Conservation (phyloP, 164 flowering plant genomes). For the Buxus sempervirens region DNA sequence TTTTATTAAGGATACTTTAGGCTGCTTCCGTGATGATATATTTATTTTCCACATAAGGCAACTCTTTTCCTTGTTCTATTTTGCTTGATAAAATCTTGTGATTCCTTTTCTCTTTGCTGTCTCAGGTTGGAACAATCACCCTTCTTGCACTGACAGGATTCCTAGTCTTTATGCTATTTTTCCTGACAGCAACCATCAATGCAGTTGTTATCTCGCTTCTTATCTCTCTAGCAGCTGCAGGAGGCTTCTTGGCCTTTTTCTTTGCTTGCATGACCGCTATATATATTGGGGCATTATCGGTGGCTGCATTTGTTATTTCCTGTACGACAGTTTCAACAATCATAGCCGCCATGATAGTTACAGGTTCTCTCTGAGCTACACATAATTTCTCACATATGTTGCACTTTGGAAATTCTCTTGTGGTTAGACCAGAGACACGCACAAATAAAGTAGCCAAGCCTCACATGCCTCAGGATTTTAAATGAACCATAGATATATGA, state of each 20-base stretch:
- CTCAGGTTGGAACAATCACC: conserved; percentile 72
- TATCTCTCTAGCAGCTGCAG: conserved; percentile 79
- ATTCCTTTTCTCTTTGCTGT: conserved; percentile 16
- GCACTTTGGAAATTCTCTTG: neutral
- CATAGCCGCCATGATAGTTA: conserved; percentile 45
- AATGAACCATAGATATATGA: too few species aligned
- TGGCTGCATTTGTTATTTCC: conserved; percentile 64
- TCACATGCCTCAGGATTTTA: neutral
- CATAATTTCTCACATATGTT: neutral
- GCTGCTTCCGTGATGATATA: neutral
- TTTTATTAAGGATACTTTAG: neutral
- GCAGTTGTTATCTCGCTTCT: conserved; percentile 70
- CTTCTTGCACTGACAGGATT: conserved; percentile 61
- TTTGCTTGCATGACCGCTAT: conserved; percentile 66
- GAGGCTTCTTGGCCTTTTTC: conserved; percentile 83
- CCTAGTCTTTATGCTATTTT: conserved; percentile 70
- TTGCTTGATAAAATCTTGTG: neutral
- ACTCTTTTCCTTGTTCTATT: neutral
- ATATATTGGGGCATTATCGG: conserved; percentile 67
- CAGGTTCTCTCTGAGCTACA: conserved; percentile 39
- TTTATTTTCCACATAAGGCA: neutral
- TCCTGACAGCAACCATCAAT: conserved; percentile 71
- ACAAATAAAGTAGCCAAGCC: neutral
- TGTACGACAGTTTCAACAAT: conserved; percentile 52
- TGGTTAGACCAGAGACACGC: neutral